Evolutionary conservation across 306 rosid genomes (phyloP).

Genomic region (Coriaria nepalensis): DNA sequence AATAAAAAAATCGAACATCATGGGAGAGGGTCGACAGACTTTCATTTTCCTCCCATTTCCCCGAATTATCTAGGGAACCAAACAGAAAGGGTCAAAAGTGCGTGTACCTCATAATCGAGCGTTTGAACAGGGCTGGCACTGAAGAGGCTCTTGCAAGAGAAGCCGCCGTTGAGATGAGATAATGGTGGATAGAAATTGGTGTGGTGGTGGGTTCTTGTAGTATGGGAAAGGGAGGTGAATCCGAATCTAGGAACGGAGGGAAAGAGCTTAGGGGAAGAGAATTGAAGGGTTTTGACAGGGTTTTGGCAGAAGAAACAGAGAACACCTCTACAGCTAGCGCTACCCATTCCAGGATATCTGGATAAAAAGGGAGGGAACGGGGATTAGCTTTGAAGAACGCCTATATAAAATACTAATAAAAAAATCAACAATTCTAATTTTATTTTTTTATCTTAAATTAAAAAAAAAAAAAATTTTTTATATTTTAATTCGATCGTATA

Average conservation of each 20-base stretch:
- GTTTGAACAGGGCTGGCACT: slow-evolving; percentile 32
- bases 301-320: slow-evolving; percentile 21
- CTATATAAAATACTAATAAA: too few relatives aligned
- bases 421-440: too few relatives aligned
- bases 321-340: slow-evolving; percentile 5
- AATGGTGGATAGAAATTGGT: slow-evolving; percentile 5
- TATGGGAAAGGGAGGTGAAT: slow-evolving; percentile 4
- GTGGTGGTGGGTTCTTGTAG: slow-evolving; percentile 3
- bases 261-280: slow-evolving; percentile 17
- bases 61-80: background rate
- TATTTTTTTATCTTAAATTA: too few relatives aligned
- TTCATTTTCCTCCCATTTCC: background rate
- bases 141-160: slow-evolving; percentile 36
- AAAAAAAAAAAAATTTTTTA: too few relatives aligned
- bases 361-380: too few relatives aligned
- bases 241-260: slow-evolving; percentile 14
- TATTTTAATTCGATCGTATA: too few relatives aligned
- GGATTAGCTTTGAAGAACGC: too few relatives aligned
- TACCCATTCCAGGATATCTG: slow-evolving; percentile 14
- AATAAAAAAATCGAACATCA: background rate
- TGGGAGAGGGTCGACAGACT: background rate
- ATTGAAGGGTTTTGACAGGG: slow-evolving; percentile 6
- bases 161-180: slow-evolving; percentile 10
- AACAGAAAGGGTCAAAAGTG: slow-evolving; percentile 3
- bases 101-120: slow-evolving; percentile 57